A percentile compares a stretch with the other conserved stretches of the same genome.
phyloP scores from a whole-genome alignment of 2,329 filamentous ascomycete genomes.

The Bipolaris zeicola region DNA sequence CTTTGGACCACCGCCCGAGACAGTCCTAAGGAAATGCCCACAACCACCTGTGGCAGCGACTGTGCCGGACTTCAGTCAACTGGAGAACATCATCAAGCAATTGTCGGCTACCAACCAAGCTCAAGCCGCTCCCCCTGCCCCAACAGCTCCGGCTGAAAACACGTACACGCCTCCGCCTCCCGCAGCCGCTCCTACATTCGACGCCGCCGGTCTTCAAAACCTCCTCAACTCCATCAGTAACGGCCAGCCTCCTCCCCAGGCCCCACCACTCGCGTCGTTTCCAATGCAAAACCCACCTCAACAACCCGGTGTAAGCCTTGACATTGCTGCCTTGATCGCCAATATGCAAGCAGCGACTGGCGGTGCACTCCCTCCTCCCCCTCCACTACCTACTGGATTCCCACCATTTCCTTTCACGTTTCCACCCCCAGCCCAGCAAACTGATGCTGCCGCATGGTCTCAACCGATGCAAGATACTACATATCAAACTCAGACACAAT shows the following conservation, averaged over 20 bases:
- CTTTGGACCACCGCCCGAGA: slow-evolving; percentile 48
- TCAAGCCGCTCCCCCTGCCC: slow-evolving; percentile 8
- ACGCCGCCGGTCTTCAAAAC: slow-evolving; percentile 38
- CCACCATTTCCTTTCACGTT: slow-evolving; percentile 24
- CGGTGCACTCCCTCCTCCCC: slow-evolving; percentile 28
- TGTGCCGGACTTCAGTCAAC: slow-evolving; percentile 28
- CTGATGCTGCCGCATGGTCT: slow-evolving; percentile 15
- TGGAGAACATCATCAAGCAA: slow-evolving; percentile 40
- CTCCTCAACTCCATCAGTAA: slow-evolving; percentile 29
- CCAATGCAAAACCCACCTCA: slow-evolving; percentile 20
- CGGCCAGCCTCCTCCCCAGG: slow-evolving; percentile 21
- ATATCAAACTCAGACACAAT: slow-evolving; percentile 17
- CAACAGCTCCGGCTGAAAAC: slow-evolving; percentile 20
- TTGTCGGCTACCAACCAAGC: slow-evolving; percentile 23
- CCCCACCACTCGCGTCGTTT: slow-evolving; percentile 20
- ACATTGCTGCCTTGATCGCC: slow-evolving; percentile 31
- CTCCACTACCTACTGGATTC: slow-evolving; percentile 30
- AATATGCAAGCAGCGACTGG: slow-evolving; percentile 29
- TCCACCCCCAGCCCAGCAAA: slow-evolving; percentile 20
- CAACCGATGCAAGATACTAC: slow-evolving; percentile 22
- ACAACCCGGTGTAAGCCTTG: slow-evolving; percentile 23
- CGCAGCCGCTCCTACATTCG: slow-evolving; percentile 25
- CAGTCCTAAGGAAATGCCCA: slow-evolving; percentile 31
- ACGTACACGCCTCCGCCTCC: slow-evolving; percentile 28
- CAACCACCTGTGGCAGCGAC: slow-evolving; percentile 20